Base-by-base conservation (phyloP, 1,284 basidiomycete genomes). In the Gomphus sp. region DNA sequence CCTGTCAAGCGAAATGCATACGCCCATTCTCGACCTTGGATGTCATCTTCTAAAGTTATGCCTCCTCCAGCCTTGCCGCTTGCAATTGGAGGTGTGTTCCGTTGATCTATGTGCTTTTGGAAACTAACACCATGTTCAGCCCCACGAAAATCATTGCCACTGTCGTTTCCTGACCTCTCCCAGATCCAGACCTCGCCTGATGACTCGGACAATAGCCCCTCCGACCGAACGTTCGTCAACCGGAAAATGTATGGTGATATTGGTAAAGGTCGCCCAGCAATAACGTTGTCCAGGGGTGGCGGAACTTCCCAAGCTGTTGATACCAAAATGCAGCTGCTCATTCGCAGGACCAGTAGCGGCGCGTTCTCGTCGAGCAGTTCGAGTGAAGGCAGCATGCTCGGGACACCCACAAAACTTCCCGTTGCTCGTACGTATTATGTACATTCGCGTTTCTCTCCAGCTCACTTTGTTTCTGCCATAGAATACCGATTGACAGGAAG, bases 261-360 rank as follows among this genome's bases (percentile, higher is more conserved):
- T 14, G 88, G 87, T 1, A 69, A 87, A 14, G 87, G 87, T 0
- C 74, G 80, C 41, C 87, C 87, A n/a, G 50, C 18, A 25, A 18
- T 52, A 14, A 28, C 33, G 6, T 67, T 72, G 5, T 64, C 68
- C 70, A 62, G 67, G 65, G 63, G 65, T 62, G 61, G 62, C 7
- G 66, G 7, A 18, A 2, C 28, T 41, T 16, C 51, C 18, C n/a
- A 59, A 1, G 14, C 31, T 43, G 14, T 36, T 41, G 43, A 59
- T 39, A 37, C 59, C 18, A 74, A 76, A 31, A 73, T 78, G 52
- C 74, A 78, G 53, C 85, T 83, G 82, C 67, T 90, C 34, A 80
- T 84, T 76, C 77, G 87, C 10, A 76, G 87, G 64, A 88, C 81
- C 60, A 89, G 87, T 65, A 89, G 87, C 64, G 86, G 87, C 28